Evolutionary conservation across 306 rosid species (phyloP), one percentile per base, ranked within the genome.

Genomic region (Senna tora): DNA sequence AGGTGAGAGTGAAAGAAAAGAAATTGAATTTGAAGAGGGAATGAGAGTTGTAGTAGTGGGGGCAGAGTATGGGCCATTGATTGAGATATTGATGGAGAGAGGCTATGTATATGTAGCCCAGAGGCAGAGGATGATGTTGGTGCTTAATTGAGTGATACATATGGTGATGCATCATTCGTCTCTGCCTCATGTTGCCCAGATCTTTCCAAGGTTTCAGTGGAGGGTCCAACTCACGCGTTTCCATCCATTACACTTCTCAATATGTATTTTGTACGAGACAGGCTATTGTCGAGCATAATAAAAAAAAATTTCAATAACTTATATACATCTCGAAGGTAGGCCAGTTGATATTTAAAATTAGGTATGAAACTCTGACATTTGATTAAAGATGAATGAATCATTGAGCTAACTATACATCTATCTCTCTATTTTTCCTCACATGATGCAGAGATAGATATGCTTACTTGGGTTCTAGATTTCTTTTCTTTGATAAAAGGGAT

Each of bases 81-180:
- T 62, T 49, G 69, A 53, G 76, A 73, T 67, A 67, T 71, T 72
- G 82, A 73, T 77, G 73, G 77, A 34, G 66, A 70, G 54, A 68
- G 60, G 64, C 25, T 69, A 79, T 65, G 59, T 60, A 71, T 49
- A 21, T 34, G 30, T 25, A 25, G 30, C 30, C 43, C 45, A 32
- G 45, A 54, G 59, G 41, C 19, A 5, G 33, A n/a, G n/a, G n/a
- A 41, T 19, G 68, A 39, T 72, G 71, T 43, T 56, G 30, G 2
- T 25, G 30, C 30, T 25, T 25, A n/a, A n/a, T n/a, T n/a, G 2
- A 25, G 30, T 25, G 30, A 25, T 25, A 1, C 30, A 25, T n/a
- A n/a, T 25, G 30, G 30, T 76, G 33, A 77, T 50, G 67, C 73
- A 70, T 50, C n/a, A 68, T 72, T 14, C 54, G n/a, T 46, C 54